Conservation (phyloP, 2,329 filamentous ascomycete genomes). For the Cryphonectria carpinicola region DNA sequence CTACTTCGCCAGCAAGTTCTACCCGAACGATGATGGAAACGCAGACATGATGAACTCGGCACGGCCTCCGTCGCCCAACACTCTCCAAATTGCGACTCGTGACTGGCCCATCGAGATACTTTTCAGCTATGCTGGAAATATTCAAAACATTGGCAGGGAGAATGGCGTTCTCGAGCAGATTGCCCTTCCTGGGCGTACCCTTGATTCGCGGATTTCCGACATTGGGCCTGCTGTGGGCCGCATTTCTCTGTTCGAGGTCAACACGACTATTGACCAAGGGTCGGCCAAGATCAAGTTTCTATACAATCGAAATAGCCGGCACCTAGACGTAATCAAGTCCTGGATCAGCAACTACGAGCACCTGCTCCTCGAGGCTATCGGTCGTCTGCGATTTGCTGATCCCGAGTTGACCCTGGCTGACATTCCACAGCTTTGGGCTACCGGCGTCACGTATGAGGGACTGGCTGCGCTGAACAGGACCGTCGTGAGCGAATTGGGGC, state of each 20-base stretch:
- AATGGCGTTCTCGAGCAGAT: constrained; percentile 55
- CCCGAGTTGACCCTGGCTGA: constrained; percentile 56
- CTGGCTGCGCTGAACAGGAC: constrained; percentile 49
- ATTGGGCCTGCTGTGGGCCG: constrained; percentile 51
- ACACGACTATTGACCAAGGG: constrained; percentile 50
- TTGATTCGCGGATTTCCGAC: constrained; percentile 46
- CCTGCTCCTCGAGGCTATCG: constrained; percentile 49
- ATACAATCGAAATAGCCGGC: constrained; percentile 47
- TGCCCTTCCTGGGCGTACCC: constrained; percentile 43
- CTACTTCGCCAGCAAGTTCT: constrained; percentile 41
- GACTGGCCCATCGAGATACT: constrained; percentile 61
- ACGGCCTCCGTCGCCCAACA: constrained; percentile 20
- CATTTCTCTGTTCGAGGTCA: constrained; percentile 56
- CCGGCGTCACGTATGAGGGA: constrained; percentile 45
- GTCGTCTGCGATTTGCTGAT: constrained; percentile 44
- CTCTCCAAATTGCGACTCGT: constrained; percentile 31
- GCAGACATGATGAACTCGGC: background rate
- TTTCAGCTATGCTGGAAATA: constrained; percentile 58
- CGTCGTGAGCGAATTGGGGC: constrained; percentile 44
- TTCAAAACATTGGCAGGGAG: constrained; percentile 51
- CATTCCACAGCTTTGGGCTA: constrained; percentile 50
- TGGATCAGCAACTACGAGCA: constrained; percentile 55
- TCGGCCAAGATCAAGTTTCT: constrained; percentile 50
- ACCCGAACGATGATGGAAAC: constrained; percentile 37
- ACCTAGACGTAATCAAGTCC: constrained; percentile 47